Percentiles rank a stretch among this genome's conserved stretches.
Conservation (phyloP, 805 yeast species). For the Metschnikowia proteae region DNA sequence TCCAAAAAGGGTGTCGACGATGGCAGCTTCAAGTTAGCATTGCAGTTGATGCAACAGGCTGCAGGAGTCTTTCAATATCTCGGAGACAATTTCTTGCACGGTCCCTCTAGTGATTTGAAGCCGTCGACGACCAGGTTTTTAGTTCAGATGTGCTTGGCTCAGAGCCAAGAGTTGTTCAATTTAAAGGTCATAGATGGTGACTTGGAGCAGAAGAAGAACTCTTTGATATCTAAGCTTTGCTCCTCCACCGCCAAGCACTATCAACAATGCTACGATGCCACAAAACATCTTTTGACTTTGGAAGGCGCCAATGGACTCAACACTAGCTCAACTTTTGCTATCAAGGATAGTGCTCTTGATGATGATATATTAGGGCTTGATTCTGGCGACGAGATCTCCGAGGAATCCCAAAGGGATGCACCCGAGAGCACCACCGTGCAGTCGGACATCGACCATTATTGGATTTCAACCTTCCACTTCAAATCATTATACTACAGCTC, state of each 20-base stretch:
- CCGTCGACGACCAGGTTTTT: conserved; percentile 67
- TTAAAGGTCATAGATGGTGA: conserved; percentile 54
- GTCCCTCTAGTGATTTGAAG: conserved; percentile 76
- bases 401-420: conserved; percentile 9
- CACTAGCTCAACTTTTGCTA: conserved; percentile 17
- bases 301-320: conserved; percentile 12
- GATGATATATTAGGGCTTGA: conserved; percentile 14
- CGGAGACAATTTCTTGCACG: conserved; percentile 79
- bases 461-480: conserved; percentile 50
- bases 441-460: conserved; percentile 37
- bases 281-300: conserved; percentile 24
- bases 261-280: conserved; percentile 45
- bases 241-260: conserved; percentile 55
- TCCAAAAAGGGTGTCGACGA: conserved; percentile 29
- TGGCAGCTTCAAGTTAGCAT: conserved; percentile 53
- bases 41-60: conserved; percentile 63
- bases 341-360: conserved; percentile 27
- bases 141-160: conserved; percentile 67
- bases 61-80: conserved; percentile 74
- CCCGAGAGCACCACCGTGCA: conserved; percentile 17
- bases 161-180: conserved; percentile 83
- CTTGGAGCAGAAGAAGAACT: conserved; percentile 51
- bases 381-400: conserved; percentile 11
- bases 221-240: conserved; percentile 75
- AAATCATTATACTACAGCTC: conserved; percentile 57